phyloP scores from a whole-genome alignment of 306 rosid genomes.

The Dryas alaskensis region DNA sequence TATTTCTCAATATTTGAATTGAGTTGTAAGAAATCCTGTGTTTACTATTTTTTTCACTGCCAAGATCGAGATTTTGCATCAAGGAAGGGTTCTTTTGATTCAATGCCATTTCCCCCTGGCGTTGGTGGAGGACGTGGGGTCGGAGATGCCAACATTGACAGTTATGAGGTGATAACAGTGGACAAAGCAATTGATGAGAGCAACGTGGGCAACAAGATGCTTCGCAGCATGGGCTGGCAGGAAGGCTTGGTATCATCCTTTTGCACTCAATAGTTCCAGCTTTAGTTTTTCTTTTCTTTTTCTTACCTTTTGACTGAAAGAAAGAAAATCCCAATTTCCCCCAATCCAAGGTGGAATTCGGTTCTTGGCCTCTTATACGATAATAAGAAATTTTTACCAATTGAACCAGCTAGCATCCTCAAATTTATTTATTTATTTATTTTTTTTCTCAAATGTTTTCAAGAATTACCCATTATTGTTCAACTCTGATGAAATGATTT shows the following conservation, averaged over 20 bases:
- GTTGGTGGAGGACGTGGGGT: conserved; percentile 91
- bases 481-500: not conserved
- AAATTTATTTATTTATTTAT: not conserved
- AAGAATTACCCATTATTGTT: not conserved
- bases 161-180: conserved; percentile 79
- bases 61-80: conserved; percentile 76
- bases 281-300: not conserved
- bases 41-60: conserved; percentile 42
- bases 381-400: not conserved
- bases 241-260: conserved; percentile 90
- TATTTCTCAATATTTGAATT: conserved; percentile 25
- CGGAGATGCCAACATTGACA: conserved; percentile 58
- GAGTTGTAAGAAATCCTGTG: conserved; percentile 53
- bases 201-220: conserved; percentile 98
- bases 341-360: not conserved
- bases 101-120: conserved; percentile 99
- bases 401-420: not conserved
- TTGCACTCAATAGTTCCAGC: not conserved
- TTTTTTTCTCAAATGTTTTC: not conserved
- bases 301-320: not conserved
- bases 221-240: conserved; percentile 99
- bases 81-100: conserved; percentile 71
- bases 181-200: conserved; percentile 91
- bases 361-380: not conserved
- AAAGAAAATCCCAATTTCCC: not conserved